Base-by-base conservation (phyloP, 306 rosid species). In the Lathyrus tuberosus region DNA sequence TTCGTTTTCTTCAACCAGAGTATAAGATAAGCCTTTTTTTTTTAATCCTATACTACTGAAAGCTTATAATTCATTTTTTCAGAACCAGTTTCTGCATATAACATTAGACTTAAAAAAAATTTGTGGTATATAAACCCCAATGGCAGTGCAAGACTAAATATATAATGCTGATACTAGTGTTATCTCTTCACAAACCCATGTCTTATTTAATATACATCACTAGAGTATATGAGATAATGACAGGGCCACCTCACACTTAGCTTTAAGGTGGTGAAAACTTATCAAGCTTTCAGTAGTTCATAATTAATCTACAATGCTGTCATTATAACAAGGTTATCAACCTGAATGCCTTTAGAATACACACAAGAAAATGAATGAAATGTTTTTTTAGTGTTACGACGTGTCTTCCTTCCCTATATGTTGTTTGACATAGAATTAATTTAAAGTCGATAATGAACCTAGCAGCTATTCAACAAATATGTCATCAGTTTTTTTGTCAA, bases 341-440 rank as follows among this genome's bases (percentile, higher is more conserved):
- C 47, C 11, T 53, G 42, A 31, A 13, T 18, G 33, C 30, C 51
- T 35, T 44, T 35, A 46, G 42, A 57, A 67, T 31, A 46, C 62
- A 33, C 42, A 24, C 33, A 31, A 33, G 47, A 51, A 42, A 46
- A 52, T 61, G 59, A 52, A 24, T 60, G 8, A 33, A 44, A 67
- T 15, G 56, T 42, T 67, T 17, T 40, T 66, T 9, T 26, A 38
- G 54, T 37, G 56, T 12, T 16, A 24, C 14, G 46, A 26, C 30
- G 4, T 46, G 22, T 10, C 44, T 67, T 12, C 38, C 42, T 64
- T 66, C 38, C 44, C 16, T 43, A 60, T 48, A 58, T 56, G 78
- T 78, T 48, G 65, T 53, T 65, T 16, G 46, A 3, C 20, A 62
- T 73, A n/a, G 8, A 57, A 58, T 65, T 67, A 30, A 65, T 71